phyloP scores from a whole-genome alignment of 306 rosid genomes.

The Cucurbita argyrosperma region DNA sequence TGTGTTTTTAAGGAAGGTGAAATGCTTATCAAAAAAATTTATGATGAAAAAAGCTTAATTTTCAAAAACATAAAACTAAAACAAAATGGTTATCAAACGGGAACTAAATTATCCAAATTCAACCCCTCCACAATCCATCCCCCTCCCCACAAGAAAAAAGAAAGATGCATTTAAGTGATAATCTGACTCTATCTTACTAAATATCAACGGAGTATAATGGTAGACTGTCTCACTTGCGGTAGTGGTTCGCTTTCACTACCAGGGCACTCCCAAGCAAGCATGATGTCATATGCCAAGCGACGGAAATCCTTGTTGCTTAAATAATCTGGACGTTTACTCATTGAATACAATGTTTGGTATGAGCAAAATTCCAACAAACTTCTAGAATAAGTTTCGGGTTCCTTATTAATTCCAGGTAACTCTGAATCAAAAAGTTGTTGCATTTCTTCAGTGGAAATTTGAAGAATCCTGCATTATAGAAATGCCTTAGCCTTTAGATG shows the following conservation, averaged over 20 bases:
- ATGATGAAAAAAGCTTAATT: not conserved
- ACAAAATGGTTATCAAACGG: not conserved
- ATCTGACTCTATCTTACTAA: constrained; percentile 8
- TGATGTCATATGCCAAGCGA: constrained; percentile 63
- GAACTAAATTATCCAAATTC: not conserved
- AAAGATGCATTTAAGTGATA: not conserved
- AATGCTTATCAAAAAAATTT: not conserved
- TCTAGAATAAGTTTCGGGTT: constrained; percentile 53
- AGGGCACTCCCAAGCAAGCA: constrained; percentile 95
- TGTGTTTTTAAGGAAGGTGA: not conserved
- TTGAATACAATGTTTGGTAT: constrained; percentile 39
- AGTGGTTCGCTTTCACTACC: constrained; percentile 25
- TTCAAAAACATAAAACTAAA: too few species aligned
- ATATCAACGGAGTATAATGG: constrained; percentile 9
- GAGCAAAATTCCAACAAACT: constrained; percentile 65
- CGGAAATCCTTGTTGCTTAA: constrained; percentile 47
- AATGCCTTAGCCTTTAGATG: not conserved
- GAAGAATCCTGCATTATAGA: constrained; percentile 46
- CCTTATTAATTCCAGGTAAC: constrained; percentile 39
- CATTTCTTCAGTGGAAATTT: constrained; percentile 38
- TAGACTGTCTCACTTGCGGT: constrained; percentile 28
- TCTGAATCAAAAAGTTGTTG: constrained; percentile 58
- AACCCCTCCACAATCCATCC: not conserved
- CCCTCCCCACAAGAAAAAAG: not conserved
- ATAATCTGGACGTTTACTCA: constrained; percentile 29